phyloP scores from a whole-genome alignment of 2,329 filamentous ascomycete species.

The Cladosporium sp. region DNA sequence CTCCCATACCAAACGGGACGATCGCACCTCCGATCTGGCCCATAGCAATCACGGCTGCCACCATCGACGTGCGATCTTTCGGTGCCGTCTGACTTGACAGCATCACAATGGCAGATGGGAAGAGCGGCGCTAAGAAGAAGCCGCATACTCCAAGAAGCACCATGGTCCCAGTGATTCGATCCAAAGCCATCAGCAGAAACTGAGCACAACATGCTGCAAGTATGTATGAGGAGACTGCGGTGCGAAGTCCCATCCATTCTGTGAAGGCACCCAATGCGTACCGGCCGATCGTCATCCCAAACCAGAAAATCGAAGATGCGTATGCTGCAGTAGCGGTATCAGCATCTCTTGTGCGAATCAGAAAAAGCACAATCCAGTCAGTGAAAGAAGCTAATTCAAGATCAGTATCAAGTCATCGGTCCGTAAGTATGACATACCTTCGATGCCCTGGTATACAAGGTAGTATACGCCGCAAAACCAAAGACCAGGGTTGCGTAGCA shows the following conservation, averaged over 20 bases:
- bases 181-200: background rate
- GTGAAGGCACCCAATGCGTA: background rate
- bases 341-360: background rate
- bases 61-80: background rate
- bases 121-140: constrained; percentile 1
- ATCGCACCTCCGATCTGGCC: constrained; percentile 2
- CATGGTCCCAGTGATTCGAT: background rate
- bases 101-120: constrained; percentile 1
- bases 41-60: background rate
- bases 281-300: background rate
- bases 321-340: background rate
- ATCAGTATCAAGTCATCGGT: background rate
- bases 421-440: background rate
- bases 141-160: background rate
- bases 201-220: background rate
- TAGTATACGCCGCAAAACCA: constrained; percentile 4
- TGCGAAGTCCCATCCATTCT: background rate
- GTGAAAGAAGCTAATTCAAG: background rate
- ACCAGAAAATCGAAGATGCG: constrained; percentile 7
- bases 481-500: background rate
- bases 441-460: constrained; percentile 1
- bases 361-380: constrained; percentile 3
- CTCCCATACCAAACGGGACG: background rate
- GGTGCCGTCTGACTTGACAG: background rate
- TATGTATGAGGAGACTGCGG: background rate